These are phyloP conservation scores for Nitzschia putrida DNA, from an alignment of 108 stramenopile genomes.

Conservation along the genomic window DNA sequence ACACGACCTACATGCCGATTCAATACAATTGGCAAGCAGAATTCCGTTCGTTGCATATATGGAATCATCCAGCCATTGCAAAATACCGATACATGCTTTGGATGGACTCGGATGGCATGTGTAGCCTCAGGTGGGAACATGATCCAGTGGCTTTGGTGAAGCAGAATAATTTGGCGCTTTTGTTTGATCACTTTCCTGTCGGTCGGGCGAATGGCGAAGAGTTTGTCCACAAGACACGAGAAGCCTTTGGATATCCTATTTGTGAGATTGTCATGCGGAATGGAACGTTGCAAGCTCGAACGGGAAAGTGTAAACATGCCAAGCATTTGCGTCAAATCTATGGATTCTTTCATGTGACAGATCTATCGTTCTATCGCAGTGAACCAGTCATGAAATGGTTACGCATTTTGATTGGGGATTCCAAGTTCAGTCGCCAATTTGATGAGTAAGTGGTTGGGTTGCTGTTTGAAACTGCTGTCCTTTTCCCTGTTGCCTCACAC, in stretches of 20 bases:
- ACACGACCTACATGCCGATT: not conserved
- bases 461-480: not conserved
- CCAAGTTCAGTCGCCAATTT: constrained; percentile 27
- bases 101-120: constrained; percentile 47
- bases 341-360: constrained; percentile 52
- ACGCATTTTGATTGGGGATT: constrained; percentile 34
- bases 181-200: constrained; percentile 20
- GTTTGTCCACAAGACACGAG: constrained; percentile 5
- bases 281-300: constrained; percentile 15
- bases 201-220: constrained; percentile 2
- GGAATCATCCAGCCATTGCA: constrained; percentile 42
- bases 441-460: constrained; percentile 30
- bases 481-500: not conserved
- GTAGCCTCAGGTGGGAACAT: constrained; percentile 31
- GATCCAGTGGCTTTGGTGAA: constrained; percentile 41
- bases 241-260: constrained; percentile 21
- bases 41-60: constrained; percentile 51
- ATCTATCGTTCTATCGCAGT: constrained; percentile 50
- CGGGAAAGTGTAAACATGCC: constrained; percentile 2
- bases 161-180: constrained; percentile 23
- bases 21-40: constrained; percentile 53
- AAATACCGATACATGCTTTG: constrained; percentile 49
- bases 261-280: constrained; percentile 16
- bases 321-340: constrained; percentile 26
- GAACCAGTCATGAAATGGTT: constrained; percentile 34